Conservation (phyloP, 257 asterid genomes). For the Plantago major region DNA sequence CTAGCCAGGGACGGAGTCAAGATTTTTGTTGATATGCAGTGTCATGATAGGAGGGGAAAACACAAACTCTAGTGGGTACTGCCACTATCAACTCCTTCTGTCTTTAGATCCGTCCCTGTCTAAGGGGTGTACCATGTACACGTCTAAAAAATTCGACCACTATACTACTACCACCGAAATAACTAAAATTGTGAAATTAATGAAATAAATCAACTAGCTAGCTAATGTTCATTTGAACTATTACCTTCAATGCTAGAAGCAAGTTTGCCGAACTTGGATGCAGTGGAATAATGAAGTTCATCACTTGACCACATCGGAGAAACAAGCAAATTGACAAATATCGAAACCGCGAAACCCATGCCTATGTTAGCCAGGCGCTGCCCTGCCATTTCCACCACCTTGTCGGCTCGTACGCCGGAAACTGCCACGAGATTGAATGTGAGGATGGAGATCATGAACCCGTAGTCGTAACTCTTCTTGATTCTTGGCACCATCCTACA, state of each 20-base stretch:
- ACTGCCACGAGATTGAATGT: slow-evolving; percentile 80
- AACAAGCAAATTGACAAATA: slow-evolving; percentile 50
- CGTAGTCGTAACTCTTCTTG: slow-evolving; percentile 70
- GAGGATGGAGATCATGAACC: slow-evolving; percentile 68
- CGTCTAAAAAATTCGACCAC: no score
- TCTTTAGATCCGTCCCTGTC: no score
- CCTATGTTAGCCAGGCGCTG: slow-evolving; percentile 78
- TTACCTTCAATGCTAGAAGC: slow-evolving; percentile 60
- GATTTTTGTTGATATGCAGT: no score
- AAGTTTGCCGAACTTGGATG: slow-evolving; percentile 59
- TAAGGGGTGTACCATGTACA: not conserved
- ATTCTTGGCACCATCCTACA: slow-evolving; percentile 49
- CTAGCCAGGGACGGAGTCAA: not conserved
- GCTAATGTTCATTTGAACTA: not conserved
- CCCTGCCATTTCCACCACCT: slow-evolving; percentile 49
- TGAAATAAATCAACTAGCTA: not conserved
- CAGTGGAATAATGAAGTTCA: slow-evolving; percentile 62
- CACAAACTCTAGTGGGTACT: no score
- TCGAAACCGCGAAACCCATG: slow-evolving; percentile 66
- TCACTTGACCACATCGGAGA: slow-evolving; percentile 85
- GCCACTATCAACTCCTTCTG: no score
- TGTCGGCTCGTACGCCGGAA: slow-evolving; percentile 64
- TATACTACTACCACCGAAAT: not conserved
- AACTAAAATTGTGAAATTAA: not conserved
- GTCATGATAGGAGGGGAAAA: no score